A percentile compares a stretch with the other conserved stretches of the same genome.
phyloP scores from a whole-genome alignment of 2,329 filamentous ascomycete genomes.

The Microascus cirrosus region DNA sequence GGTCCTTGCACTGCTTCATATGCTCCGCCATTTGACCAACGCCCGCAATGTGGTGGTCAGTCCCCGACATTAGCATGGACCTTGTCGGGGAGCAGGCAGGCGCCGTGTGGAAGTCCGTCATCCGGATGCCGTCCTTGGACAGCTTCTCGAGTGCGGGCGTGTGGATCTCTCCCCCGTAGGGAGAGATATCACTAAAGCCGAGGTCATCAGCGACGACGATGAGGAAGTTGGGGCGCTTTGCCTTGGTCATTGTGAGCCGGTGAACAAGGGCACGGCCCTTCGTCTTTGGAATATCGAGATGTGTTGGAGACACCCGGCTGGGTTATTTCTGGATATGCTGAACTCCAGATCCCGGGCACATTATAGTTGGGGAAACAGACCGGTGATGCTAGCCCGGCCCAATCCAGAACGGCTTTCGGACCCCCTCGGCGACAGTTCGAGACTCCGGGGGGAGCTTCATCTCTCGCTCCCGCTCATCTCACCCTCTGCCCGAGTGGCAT shows the following conservation, averaged over 20 bases:
- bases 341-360: no score
- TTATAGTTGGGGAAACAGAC: no score
- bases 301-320: no score
- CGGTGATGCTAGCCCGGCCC: no score
- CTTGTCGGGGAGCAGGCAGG: conserved; percentile 54
- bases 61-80: conserved; percentile 51
- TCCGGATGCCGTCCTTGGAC: conserved; percentile 33
- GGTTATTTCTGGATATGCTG: no score
- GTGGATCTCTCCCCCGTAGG: conserved; percentile 19
- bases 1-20: conserved; percentile 35
- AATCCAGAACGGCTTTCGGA: no score
- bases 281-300: no score
- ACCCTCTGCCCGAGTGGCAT: no score
- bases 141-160: conserved; percentile 18
- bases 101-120: conserved; percentile 55
- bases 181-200: conserved; percentile 18
- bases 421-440: no score
- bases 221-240: conserved; percentile 17
- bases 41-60: conserved; percentile 5
- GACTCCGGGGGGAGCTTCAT: no score
- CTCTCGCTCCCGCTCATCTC: no score
- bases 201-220: conserved; percentile 22
- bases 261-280: no score
- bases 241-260: background rate
- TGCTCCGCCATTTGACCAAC: background rate